phyloP scores from a whole-genome alignment of 2,329 filamentous ascomycete species.

The Alternaria consortialis region DNA sequence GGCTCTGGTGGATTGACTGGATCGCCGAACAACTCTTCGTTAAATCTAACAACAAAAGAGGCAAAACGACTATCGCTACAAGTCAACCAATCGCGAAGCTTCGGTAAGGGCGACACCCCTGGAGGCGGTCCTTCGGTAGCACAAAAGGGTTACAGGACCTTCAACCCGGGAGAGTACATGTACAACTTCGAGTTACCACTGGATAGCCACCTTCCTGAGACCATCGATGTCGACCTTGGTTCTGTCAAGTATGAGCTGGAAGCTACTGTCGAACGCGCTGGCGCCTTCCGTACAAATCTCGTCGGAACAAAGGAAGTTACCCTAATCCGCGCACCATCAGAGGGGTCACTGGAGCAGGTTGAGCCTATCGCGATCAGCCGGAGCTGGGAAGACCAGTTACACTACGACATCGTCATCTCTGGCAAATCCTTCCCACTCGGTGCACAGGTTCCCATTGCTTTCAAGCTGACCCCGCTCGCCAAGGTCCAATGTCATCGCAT shows the following conservation, averaged over 20 bases:
- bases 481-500: slow-evolving; percentile 94
- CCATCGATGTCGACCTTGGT: slow-evolving; percentile 85
- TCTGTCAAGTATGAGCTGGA: slow-evolving; percentile 90
- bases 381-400: slow-evolving; percentile 93
- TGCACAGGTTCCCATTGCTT: slow-evolving; percentile 87
- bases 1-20: slow-evolving; percentile 52
- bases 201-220: slow-evolving; percentile 81
- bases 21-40: slow-evolving; percentile 56
- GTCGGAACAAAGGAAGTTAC: slow-evolving; percentile 82
- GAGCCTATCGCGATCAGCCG: slow-evolving; percentile 94
- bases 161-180: slow-evolving; percentile 76
- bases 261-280: slow-evolving; percentile 82
- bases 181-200: slow-evolving; percentile 85
- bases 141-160: slow-evolving; percentile 85
- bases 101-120: slow-evolving; percentile 78
- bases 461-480: slow-evolving; percentile 89
- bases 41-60: slow-evolving; percentile 60
- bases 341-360: slow-evolving; percentile 87
- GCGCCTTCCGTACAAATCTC: slow-evolving; percentile 88
- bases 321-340: slow-evolving; percentile 84
- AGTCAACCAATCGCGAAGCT: slow-evolving; percentile 83
- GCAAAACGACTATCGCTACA: slow-evolving; percentile 78
- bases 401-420: slow-evolving; percentile 95
- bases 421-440: slow-evolving; percentile 94
- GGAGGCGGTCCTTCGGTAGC: slow-evolving; percentile 65